These are phyloP conservation scores for Exsudoporus frostii DNA, from an alignment of 768 basidiomycete species.

Conservation along the genomic window DNA sequence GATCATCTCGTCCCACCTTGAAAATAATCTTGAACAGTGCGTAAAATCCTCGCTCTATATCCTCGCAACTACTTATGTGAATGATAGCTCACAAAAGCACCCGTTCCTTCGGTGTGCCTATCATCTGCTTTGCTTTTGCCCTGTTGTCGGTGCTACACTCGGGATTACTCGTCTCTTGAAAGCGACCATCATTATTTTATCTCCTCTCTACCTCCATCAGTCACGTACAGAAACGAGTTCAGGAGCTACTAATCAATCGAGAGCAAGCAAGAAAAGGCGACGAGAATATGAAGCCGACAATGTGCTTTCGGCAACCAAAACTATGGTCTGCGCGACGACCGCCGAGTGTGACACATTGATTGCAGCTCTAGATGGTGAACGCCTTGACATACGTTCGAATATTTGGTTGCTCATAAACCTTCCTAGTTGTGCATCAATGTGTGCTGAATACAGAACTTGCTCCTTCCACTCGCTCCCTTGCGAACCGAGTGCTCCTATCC, in stretches of 20 bases:
- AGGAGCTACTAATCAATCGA: slow-evolving; percentile 30
- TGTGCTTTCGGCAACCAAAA: slow-evolving; percentile 50
- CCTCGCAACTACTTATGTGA: slow-evolving; percentile 5
- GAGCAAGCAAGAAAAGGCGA: slow-evolving; percentile 65
- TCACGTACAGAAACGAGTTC: slow-evolving; percentile 29
- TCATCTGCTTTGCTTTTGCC: slow-evolving; percentile 41
- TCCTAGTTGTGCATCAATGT: slow-evolving; percentile 47
- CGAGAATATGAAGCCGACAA: slow-evolving; percentile 76
- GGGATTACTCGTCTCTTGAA: slow-evolving; percentile 53
- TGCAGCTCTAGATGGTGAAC: slow-evolving; percentile 55
- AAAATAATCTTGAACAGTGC: slow-evolving; percentile 50
- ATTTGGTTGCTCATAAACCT: slow-evolving; percentile 2
- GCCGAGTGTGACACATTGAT: slow-evolving; percentile 55
- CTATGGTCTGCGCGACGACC: slow-evolving; percentile 45
- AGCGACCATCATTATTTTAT: slow-evolving; percentile 47
- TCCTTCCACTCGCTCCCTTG: slow-evolving; percentile 54
- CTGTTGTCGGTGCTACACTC: slow-evolving; percentile 45
- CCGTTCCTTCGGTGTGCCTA: slow-evolving; percentile 45
- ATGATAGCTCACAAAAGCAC: slow-evolving; percentile 36
- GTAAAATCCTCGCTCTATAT: slow-evolving; percentile 14
- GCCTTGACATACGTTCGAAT: background rate
- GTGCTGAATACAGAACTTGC: slow-evolving; percentile 51
- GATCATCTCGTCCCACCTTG: slow-evolving; percentile 57
- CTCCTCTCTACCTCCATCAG: slow-evolving; percentile 44
- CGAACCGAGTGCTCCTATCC: slow-evolving; percentile 55